Conservation (phyloP, 2,329 filamentous ascomycete genomes). For the Ophiognomonia clavigignenti-juglandacearum region DNA sequence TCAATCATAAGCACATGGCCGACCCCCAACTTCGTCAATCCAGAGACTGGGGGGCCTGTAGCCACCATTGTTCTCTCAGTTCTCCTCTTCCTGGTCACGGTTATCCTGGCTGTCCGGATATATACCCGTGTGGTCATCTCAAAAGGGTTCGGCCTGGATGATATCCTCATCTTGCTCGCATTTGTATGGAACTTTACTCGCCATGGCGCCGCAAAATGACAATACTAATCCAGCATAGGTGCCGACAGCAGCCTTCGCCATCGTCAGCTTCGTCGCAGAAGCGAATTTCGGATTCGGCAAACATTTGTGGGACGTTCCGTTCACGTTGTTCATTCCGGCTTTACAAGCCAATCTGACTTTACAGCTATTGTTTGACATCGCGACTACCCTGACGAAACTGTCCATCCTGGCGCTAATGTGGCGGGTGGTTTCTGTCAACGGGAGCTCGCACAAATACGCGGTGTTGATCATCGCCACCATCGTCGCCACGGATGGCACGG, state of each 20-base stretch:
- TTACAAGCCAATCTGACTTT: slow-evolving; percentile 28
- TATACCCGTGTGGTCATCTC: slow-evolving; percentile 31
- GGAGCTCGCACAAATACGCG: slow-evolving; percentile 25
- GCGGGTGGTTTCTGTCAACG: slow-evolving; percentile 28
- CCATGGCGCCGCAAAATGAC: background rate
- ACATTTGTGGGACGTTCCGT: slow-evolving; percentile 30
- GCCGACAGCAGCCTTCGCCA: slow-evolving; percentile 27
- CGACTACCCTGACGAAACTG: slow-evolving; percentile 34
- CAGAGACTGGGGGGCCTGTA: slow-evolving; percentile 25
- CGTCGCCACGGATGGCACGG: slow-evolving; percentile 26
- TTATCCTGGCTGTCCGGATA: slow-evolving; percentile 28
- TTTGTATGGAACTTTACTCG: slow-evolving; percentile 24
- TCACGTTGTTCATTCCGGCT: slow-evolving; percentile 17
- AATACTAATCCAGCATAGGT: slow-evolving; percentile 18
- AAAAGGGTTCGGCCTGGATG: slow-evolving; percentile 31
- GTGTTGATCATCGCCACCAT: slow-evolving; percentile 25
- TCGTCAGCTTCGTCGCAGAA: slow-evolving; percentile 24
- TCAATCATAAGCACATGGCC: slow-evolving; percentile 25
- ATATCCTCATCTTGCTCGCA: slow-evolving; percentile 31
- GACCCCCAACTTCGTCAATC: slow-evolving; percentile 26
- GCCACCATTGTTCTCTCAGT: slow-evolving; percentile 24
- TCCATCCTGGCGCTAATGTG: slow-evolving; percentile 36
- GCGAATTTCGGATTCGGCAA: slow-evolving; percentile 25
- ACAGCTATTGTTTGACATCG: slow-evolving; percentile 31
- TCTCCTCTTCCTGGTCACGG: slow-evolving; percentile 24